Evolutionary conservation across 2,329 filamentous ascomycete species (phyloP), one percentile per base, ranked within the genome.

Genomic region (Sporothrix inflata): DNA sequence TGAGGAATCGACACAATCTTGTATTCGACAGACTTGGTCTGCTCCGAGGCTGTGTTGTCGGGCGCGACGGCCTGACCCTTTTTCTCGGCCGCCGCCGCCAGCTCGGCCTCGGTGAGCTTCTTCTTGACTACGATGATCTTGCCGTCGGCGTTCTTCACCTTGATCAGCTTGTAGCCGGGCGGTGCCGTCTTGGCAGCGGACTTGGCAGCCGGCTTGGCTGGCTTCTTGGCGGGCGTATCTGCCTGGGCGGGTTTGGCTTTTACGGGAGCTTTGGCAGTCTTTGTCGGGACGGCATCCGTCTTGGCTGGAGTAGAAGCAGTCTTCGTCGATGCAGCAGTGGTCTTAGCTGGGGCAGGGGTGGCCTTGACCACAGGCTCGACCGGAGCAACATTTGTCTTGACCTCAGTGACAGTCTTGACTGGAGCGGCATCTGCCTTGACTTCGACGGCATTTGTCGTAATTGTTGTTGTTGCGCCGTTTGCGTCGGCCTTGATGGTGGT

Each of bases 131-230:
- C 66, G 8, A 71, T 55, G 19, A 73, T 19, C n/a, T 47, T 66
- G 34, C 73, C 73, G 21, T 61, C 69, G 38, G 65, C 30, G 7
- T 71, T 69, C n/a, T 42, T 47, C 42, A 74, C 55, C 6, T 74
- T 69, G 49, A 71, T 55, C 51, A 60, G 63, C 49, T 74, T 70
- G 68, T 71, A 74, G 11, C 71, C 72, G 34, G 71, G 67, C 9
- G 73, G 71, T n/a, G 71, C 67, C 21, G 38, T 42, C 38, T 65
- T 65, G 11, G 61, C 30, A 21, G 38, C 21, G 40, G 61, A 5
- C 38, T 65, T 65, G 34, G 61, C 55, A 1, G 30, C 55, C 55
- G 55, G 14, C 30, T 61, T 61, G 55, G 55, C 30, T 3, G 21
- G 27, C 30, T 19, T 7, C 55, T 55, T 30, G 51, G 51, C 51